Conservation (phyloP, 768 basidiomycete species). For the Aureoboletus auriporus region DNA sequence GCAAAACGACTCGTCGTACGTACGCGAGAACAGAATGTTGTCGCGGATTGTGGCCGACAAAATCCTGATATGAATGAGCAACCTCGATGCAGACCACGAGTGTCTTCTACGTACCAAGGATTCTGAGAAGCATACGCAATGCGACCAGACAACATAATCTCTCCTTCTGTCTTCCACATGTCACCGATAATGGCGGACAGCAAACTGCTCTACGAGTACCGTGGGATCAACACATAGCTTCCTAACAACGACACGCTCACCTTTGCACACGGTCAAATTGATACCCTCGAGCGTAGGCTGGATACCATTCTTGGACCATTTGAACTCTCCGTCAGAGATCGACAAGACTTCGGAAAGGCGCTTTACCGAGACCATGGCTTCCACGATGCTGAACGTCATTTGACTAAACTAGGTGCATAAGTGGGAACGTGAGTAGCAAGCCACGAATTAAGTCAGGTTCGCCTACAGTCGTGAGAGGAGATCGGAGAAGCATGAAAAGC, state of each 20-base stretch:
- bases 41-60: constrained; percentile 69
- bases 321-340: constrained; percentile 76
- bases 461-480: constrained; percentile 78
- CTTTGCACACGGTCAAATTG: no score
- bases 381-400: constrained; percentile 78
- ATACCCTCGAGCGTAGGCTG: no score
- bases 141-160: constrained; percentile 62
- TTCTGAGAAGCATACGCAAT: constrained; percentile 85
- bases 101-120: constrained; percentile 59
- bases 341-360: constrained; percentile 70
- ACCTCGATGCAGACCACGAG: background rate
- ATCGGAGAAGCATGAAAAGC: constrained; percentile 81
- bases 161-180: constrained; percentile 74
- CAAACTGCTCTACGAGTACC: no score
- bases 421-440: background rate
- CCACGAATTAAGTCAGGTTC: background rate
- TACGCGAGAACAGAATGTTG: constrained; percentile 90
- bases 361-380: constrained; percentile 78
- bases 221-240: background rate
- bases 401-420: constrained; percentile 50
- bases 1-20: constrained; percentile 84
- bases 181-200: constrained; percentile 82
- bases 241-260: constrained; percentile 1
- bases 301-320: constrained; percentile 57
- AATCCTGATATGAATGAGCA: background rate